A percentile compares a stretch with the other conserved stretches of the same genome.
Evolutionary conservation across 345 rosid species (phyloP).

Genomic region (Combretum micranthum): DNA sequence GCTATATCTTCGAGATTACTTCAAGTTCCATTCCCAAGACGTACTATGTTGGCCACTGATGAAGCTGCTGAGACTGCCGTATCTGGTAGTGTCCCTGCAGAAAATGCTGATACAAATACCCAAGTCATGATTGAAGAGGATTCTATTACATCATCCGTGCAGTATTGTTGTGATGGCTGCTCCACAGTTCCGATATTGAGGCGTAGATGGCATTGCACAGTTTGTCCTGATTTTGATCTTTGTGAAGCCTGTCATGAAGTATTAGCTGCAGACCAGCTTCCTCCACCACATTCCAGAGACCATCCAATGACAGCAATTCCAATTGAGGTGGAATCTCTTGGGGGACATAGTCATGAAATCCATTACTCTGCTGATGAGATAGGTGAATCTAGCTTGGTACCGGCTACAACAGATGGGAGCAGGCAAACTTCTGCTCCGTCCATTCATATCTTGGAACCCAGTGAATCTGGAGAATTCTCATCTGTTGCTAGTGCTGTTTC

Average conservation of each 20-base stretch:
- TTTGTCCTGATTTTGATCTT: slow-evolving; percentile 96
- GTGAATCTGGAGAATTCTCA: slow-evolving; percentile 76
- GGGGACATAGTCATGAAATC: slow-evolving; percentile 73
- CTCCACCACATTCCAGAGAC: slow-evolving; percentile 89
- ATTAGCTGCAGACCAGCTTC: slow-evolving; percentile 75
- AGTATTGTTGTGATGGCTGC: slow-evolving; percentile 98
- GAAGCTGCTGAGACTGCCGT: slow-evolving; percentile 59
- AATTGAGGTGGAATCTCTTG: slow-evolving; percentile 85
- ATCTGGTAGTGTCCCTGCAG: slow-evolving; percentile 49
- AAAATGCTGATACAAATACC: slow-evolving; percentile 52
- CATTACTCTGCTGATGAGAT: slow-evolving; percentile 72
- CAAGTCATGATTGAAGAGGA: slow-evolving; percentile 96
- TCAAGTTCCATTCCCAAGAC: slow-evolving; percentile 99
- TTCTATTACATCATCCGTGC: slow-evolving; percentile 89
- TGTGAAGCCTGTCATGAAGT: slow-evolving; percentile 96
- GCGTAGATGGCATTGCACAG: slow-evolving; percentile 97
- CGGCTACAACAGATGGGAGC: slow-evolving; percentile 36
- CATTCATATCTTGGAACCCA: slow-evolving; percentile 90
- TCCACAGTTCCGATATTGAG: slow-evolving; percentile 92
- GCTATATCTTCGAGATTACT: slow-evolving; percentile 97
- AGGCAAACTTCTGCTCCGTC: slow-evolving; percentile 67
- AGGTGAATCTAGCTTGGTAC: slow-evolving; percentile 48
- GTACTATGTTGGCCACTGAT: slow-evolving; percentile 78
- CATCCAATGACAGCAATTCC: slow-evolving; percentile 96
- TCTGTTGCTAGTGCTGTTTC: slow-evolving; percentile 66